Evolutionary conservation across 768 basidiomycete genomes (phyloP), one percentile per base, ranked within the genome.

Genomic region (Candolleomyces efflorescens): DNA sequence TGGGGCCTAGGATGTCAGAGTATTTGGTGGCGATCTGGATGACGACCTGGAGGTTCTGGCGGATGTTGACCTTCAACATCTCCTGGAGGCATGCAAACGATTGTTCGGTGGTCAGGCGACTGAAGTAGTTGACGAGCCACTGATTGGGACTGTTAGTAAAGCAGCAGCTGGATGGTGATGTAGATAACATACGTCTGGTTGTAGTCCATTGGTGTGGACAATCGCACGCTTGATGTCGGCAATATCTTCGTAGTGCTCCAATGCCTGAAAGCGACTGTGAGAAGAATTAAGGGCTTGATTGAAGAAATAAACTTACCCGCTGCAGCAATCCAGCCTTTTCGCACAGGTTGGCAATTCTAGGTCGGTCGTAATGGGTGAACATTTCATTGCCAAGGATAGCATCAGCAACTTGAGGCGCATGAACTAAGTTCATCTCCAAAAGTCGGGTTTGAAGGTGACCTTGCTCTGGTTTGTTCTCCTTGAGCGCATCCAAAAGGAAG

Each of bases 11-110:
- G 56, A 99, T 90, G 64, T 98, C 97, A 6, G 95, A 98, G 73
- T 98, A 99, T 75, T 98, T 98, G 56, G 95, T 98, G 15, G 96
- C 94, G 63, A 98, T 92, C 73, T 98, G 95, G 56, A 98, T 89
- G 51, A 94, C 97, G 53, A 95, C 84, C 67, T 97, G 94, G 41
- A 98, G 78, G 73, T 98, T 99, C 76, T 98, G 95, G 47, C 96
- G 90, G 63, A 99, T 97, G 74, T 99, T 98, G 64, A 95, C 85
- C 47, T 86, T 82, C 54, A 99, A 82, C 97, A 98, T 98, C 75
- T 99, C 97, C 64, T 98, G 87, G 74, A 99, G 76, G 72, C 94
- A 98, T 5, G 86, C 88, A 82, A 98, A 89, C 0, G 97, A 96
- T 71, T 99, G 95, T 64, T 98, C 97, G 7, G 95, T 94, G 2